These are phyloP conservation scores for Metschnikowia lochheadii DNA, from an alignment of 805 yeast species.

Conservation along the genomic window DNA sequence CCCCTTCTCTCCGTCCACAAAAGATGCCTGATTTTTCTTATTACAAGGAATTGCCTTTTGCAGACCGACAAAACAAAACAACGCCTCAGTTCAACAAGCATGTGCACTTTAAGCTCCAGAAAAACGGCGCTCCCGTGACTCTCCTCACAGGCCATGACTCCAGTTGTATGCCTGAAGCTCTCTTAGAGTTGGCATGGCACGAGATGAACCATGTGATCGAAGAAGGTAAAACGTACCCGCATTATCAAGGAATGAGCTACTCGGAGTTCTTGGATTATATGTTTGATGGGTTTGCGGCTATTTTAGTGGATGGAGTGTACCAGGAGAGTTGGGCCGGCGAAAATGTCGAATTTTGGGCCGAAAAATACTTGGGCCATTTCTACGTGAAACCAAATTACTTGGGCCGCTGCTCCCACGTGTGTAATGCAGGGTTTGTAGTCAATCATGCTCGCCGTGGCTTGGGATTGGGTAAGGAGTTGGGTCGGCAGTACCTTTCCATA, in stretches of 20 bases:
- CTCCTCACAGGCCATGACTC: constrained; percentile 54
- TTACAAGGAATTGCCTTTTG: constrained; percentile 28
- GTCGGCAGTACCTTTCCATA: constrained; percentile 59
- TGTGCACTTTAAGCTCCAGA: constrained; percentile 37
- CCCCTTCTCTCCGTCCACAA: too few relatives aligned
- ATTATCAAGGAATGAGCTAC: constrained; percentile 34
- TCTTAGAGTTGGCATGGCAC: constrained; percentile 44
- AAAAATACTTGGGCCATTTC: constrained; percentile 62
- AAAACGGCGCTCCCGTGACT: constrained; percentile 46
- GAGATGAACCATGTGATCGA: constrained; percentile 65
- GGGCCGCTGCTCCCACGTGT: constrained; percentile 81
- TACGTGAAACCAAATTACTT: constrained; percentile 82
- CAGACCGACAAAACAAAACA: constrained; percentile 22
- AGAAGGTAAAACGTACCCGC: constrained; percentile 75
- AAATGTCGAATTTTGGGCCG: constrained; percentile 42
- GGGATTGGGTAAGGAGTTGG: constrained; percentile 69
- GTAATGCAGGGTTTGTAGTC: constrained; percentile 86
- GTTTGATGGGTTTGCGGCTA: constrained; percentile 62
- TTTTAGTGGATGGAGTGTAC: constrained; percentile 46
- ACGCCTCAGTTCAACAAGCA: constrained; percentile 34
- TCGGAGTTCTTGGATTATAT: constrained; percentile 61
- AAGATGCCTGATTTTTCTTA: not conserved
- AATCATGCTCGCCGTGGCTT: constrained; percentile 54
- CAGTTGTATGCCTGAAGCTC: constrained; percentile 45
- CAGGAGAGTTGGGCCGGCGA: constrained; percentile 28